These are phyloP conservation scores for Boletales sp. DNA, from an alignment of 768 basidiomycete genomes.

Conservation along the genomic window DNA sequence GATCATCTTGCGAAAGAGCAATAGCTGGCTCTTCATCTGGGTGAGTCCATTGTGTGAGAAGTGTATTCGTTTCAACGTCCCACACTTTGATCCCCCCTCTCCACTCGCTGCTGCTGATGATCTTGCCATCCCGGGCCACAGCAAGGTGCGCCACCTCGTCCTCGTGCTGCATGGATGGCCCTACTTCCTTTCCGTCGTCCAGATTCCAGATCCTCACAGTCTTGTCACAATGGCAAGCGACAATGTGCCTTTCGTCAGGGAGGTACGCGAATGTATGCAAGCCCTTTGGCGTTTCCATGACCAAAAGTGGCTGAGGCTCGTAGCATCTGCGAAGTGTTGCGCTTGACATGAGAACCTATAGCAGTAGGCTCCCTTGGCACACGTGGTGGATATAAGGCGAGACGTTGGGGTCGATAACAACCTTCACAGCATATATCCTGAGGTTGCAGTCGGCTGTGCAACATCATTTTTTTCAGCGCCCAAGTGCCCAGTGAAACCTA, in stretches of 20 bases:
- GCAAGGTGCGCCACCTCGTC: neutral
- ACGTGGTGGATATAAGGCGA: too few relatives aligned
- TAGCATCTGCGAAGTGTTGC: too few relatives aligned
- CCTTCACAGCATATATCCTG: too few relatives aligned
- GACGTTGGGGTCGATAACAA: too few relatives aligned
- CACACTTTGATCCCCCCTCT: neutral
- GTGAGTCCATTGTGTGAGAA: neutral
- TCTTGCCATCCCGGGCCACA: slow-evolving; percentile 1
- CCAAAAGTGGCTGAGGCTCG: too few relatives aligned
- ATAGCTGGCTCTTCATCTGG: accelerated
- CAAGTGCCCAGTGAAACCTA: too few relatives aligned
- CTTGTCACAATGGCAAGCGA: neutral
- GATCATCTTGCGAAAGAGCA: slow-evolving; percentile 2
- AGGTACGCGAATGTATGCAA: too few relatives aligned
- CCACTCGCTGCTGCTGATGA: neutral
- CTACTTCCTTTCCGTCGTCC: neutral
- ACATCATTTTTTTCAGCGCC: too few relatives aligned
- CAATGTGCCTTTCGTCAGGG: neutral
- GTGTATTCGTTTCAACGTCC: neutral
- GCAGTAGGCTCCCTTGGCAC: too few relatives aligned
- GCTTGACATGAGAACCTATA: too few relatives aligned
- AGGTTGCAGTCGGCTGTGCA: too few relatives aligned
- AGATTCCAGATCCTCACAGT: neutral
- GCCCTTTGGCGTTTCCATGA: too few relatives aligned
- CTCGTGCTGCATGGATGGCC: neutral